A percentile compares a stretch with the other conserved stretches of the same genome.
phyloP scores from a whole-genome alignment of 2,329 filamentous ascomycete genomes.

The Neonectria ditissima region DNA sequence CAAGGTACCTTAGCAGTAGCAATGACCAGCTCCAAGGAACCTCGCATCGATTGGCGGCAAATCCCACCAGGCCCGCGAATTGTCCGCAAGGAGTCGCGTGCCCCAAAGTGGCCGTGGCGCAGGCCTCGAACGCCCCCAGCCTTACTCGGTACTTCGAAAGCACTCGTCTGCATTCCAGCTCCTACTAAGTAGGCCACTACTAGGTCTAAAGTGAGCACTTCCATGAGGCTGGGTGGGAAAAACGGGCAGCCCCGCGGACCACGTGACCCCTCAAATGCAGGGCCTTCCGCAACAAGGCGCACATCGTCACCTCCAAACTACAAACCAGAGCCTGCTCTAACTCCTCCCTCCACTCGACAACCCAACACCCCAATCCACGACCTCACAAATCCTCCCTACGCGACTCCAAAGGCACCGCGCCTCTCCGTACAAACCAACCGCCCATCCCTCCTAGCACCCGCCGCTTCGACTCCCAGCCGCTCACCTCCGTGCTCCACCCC shows the following conservation, averaged over 20 bases:
- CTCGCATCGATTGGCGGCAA: background rate
- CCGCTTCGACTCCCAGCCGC: constrained; percentile 12
- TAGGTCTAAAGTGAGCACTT: too few species aligned
- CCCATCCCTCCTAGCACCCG: background rate
- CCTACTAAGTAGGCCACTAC: too few species aligned
- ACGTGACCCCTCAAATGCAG: constrained; percentile 48
- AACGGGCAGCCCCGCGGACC: constrained; percentile 46
- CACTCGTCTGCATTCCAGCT: constrained; percentile 14
- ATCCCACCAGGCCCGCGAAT: background rate
- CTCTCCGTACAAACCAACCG: constrained; percentile 25
- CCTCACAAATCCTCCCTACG: constrained; percentile 14
- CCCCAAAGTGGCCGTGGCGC: background rate
- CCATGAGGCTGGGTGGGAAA: constrained; percentile 10
- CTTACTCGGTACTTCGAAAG: background rate
- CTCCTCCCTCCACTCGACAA: constrained; percentile 38
- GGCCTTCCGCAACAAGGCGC: constrained; percentile 44
- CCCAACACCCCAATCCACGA: constrained; percentile 34
- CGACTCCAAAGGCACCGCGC: constrained; percentile 24
- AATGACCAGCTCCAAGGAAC: background rate
- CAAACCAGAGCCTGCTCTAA: constrained; percentile 44
- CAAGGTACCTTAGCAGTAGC: background rate
- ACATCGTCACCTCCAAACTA: constrained; percentile 47
- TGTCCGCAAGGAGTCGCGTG: background rate
- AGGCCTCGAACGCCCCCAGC: background rate
- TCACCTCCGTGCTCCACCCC: constrained; percentile 18